phyloP scores from a whole-genome alignment of 768 basidiomycete genomes.

The Russula virescens region DNA sequence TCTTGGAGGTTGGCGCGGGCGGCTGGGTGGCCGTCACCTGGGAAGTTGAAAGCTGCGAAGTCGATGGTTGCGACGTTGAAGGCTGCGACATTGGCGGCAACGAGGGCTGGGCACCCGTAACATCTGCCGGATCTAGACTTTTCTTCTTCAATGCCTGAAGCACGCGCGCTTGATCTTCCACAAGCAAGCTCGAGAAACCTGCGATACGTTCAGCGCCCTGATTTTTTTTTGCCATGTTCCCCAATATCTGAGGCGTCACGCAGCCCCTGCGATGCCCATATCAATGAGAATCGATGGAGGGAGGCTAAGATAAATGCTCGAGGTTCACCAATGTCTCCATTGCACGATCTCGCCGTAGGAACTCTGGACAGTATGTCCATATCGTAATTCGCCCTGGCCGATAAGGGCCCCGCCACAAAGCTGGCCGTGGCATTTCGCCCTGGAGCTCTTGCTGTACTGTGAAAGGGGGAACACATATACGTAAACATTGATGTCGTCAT shows the following conservation, averaged over 20 bases:
- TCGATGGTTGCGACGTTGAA: too few species aligned
- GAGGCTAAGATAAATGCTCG: neutral
- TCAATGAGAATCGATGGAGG: neutral
- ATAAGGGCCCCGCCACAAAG: slow-evolving; percentile 55
- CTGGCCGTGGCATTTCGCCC: slow-evolving; percentile 61
- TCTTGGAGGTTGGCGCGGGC: slow-evolving; percentile 34
- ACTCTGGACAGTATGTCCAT: slow-evolving; percentile 45
- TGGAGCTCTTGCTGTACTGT: slow-evolving; percentile 67
- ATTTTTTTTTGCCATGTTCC: neutral
- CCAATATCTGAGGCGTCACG: slow-evolving; percentile 17
- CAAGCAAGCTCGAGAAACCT: slow-evolving; percentile 26
- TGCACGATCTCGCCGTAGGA: slow-evolving; percentile 58
- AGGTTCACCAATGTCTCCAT: slow-evolving; percentile 70
- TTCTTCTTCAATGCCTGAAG: slow-evolving; percentile 49
- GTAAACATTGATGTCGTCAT: slow-evolving; percentile 5
- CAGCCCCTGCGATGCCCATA: slow-evolving; percentile 19
- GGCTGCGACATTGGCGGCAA: slow-evolving; percentile 10
- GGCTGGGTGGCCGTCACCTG: neutral
- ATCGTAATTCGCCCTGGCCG: slow-evolving; percentile 54
- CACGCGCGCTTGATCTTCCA: slow-evolving; percentile 59
- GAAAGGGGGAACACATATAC: neutral
- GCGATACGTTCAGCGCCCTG: slow-evolving; percentile 9
- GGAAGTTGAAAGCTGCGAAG: too few species aligned
- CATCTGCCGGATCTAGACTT: slow-evolving; percentile 50
- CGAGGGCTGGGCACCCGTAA: slow-evolving; percentile 37